A percentile compares a stretch with the other conserved stretches of the same genome.
Evolutionary conservation across 108 stramenopile species (phyloP).

Genomic region (Poteriospumella lacustris): DNA sequence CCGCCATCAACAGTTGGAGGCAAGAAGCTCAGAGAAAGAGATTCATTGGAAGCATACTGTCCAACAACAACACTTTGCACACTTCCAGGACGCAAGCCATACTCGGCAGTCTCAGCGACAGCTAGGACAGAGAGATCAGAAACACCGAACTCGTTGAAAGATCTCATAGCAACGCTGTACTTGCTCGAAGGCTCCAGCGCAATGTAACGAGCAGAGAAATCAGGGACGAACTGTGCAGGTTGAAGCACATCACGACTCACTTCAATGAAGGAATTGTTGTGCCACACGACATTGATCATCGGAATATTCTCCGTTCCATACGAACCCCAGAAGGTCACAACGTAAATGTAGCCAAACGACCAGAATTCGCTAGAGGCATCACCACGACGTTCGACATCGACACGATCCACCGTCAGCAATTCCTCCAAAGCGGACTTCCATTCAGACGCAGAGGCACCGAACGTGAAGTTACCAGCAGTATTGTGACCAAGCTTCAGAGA

Average conservation of each 20-base stretch:
- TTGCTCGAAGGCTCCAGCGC: constrained; percentile 26
- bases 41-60: constrained; percentile 37
- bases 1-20: constrained; percentile 65
- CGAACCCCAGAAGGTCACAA: constrained; percentile 43
- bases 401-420: constrained; percentile 32
- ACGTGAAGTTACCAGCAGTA: constrained; percentile 14
- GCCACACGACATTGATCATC: constrained; percentile 10
- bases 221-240: not conserved
- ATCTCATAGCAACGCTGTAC: not conserved
- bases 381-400: constrained; percentile 40
- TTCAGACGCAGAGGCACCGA: constrained; percentile 11
- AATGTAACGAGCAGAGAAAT: constrained; percentile 16
- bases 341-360: constrained; percentile 44
- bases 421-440: constrained; percentile 32
- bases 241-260: no score
- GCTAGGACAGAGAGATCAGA: not conserved
- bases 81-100: constrained; percentile 39
- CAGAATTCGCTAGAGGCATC: constrained; percentile 28
- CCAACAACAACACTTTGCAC: constrained; percentile 54
- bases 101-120: constrained; percentile 11
- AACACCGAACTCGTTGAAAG: not conserved
- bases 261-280: constrained; percentile 28
- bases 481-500: not conserved
- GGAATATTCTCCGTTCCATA: not conserved
- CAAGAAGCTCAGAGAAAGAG: constrained; percentile 44